These are phyloP conservation scores for Suhomyces anneliseae DNA, from an alignment of 1,139 yeast species.

Conservation along the genomic window DNA sequence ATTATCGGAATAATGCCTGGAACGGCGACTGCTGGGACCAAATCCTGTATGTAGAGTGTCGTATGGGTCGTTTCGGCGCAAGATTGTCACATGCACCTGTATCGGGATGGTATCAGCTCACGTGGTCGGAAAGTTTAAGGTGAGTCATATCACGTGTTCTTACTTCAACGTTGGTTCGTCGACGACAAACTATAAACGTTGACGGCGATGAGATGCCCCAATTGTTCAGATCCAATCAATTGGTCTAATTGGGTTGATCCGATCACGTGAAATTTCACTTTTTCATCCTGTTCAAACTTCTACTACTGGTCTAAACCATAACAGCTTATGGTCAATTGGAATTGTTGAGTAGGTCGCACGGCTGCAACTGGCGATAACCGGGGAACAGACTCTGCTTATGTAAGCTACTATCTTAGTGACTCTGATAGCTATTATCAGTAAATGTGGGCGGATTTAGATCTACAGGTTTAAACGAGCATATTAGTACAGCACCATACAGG, in stretches of 20 bases:
- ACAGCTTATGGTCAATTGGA: too few relatives aligned
- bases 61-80: constrained; percentile 3
- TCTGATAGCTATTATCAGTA: too few relatives aligned
- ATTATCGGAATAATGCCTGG: constrained; percentile 1
- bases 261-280: background rate
- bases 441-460: too few relatives aligned
- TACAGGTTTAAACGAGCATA: too few relatives aligned
- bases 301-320: too few relatives aligned
- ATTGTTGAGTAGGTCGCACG: background rate
- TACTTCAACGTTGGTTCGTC: background rate
- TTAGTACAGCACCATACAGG: too few relatives aligned
- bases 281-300: too few relatives aligned
- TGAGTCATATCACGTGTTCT: background rate
- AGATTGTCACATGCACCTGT: constrained; percentile 2
- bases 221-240: too few relatives aligned
- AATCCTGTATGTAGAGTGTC: background rate
- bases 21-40: background rate
- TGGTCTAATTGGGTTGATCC: background rate
- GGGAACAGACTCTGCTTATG: background rate
- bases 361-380: background rate
- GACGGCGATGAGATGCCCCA: too few relatives aligned
- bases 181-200: background rate
- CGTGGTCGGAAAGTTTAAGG: background rate
- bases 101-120: constrained; percentile 7
- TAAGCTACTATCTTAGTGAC: background rate